A percentile compares a stretch with the other conserved stretches of the same genome.
Evolutionary conservation across 768 basidiomycete genomes (phyloP).

Genomic region (Kwoniella newhampshirensis): DNA sequence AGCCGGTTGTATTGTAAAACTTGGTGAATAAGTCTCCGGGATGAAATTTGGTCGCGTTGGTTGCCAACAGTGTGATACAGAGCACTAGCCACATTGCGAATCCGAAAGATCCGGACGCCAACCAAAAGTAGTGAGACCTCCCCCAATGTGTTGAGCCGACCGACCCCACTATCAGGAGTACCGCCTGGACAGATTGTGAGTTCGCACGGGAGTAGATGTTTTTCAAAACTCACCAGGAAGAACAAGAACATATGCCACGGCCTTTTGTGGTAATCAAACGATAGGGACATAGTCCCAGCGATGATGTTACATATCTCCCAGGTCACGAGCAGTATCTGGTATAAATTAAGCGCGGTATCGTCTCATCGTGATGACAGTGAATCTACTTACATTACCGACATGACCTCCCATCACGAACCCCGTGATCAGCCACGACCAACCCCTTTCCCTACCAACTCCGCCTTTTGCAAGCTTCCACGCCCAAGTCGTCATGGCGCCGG

Average conservation of each 20-base stretch:
- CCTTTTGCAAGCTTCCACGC: conserved; percentile 49
- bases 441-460: conserved; percentile 48
- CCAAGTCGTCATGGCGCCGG: conserved; percentile 52
- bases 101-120: conserved; percentile 28
- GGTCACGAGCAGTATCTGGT: conserved; percentile 43
- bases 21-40: conserved; percentile 7
- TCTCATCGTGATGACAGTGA: neutral
- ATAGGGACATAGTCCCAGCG: conserved; percentile 42
- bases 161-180: conserved; percentile 32
- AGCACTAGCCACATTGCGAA: conserved; percentile 45
- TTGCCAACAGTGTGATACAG: conserved; percentile 27
- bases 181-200: conserved; percentile 19
- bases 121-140: conserved; percentile 48
- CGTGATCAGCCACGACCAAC: conserved; percentile 50
- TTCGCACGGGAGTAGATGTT: neutral
- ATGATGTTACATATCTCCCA: conserved; percentile 46
- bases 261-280: conserved; percentile 33
- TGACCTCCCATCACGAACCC: conserved; percentile 43
- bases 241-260: conserved; percentile 45
- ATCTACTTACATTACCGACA: conserved; percentile 39
- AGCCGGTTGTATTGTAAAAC: conserved; percentile 44
- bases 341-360: neutral
- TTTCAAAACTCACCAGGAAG: conserved; percentile 39
- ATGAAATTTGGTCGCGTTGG: conserved; percentile 16
- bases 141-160: conserved; percentile 48